Conservation (phyloP, 169 alveolate species). For the Babesia gibsoni region DNA sequence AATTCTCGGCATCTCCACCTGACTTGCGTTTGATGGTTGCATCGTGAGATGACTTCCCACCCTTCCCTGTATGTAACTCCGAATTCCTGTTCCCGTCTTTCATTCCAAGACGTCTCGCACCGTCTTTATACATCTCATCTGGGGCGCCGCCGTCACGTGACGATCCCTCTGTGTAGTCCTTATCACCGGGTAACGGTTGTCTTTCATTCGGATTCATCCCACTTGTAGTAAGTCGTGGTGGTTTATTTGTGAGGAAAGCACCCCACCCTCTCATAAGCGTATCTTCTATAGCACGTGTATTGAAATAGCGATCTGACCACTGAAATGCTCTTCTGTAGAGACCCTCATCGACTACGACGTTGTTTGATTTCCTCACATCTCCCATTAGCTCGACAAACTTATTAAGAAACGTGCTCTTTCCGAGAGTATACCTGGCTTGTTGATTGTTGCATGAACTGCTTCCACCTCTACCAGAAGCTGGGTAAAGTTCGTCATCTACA, state of each 20-base stretch:
- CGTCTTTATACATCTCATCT: not conserved
- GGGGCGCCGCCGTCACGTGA: not conserved
- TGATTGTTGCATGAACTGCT: not conserved
- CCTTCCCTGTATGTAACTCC: not conserved
- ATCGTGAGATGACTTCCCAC: too few relatives aligned
- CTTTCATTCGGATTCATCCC: not conserved
- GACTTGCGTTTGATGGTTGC: not conserved
- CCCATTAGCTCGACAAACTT: constrained; percentile 42
- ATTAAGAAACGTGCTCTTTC: constrained; percentile 28
- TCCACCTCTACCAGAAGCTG: not conserved
- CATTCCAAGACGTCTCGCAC: not conserved
- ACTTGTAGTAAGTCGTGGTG: not conserved
- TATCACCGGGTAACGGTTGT: not conserved
- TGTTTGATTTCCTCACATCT: constrained; percentile 7
- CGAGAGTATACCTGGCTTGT: not conserved
- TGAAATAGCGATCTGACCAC: not conserved
- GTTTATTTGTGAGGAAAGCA: not conserved
- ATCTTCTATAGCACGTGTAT: constrained; percentile 19
- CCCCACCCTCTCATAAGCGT: constrained; percentile 24
- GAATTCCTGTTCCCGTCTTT: not conserved
- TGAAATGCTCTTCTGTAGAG: constrained; percentile 30
- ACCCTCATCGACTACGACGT: constrained; percentile 8
- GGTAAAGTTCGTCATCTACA: constrained; percentile 45
- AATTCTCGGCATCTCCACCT: not conserved
- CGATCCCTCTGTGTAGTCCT: not conserved